Base-by-base conservation (phyloP, 2,329 filamentous ascomycete genomes). In the Colletotrichum sublineola region DNA sequence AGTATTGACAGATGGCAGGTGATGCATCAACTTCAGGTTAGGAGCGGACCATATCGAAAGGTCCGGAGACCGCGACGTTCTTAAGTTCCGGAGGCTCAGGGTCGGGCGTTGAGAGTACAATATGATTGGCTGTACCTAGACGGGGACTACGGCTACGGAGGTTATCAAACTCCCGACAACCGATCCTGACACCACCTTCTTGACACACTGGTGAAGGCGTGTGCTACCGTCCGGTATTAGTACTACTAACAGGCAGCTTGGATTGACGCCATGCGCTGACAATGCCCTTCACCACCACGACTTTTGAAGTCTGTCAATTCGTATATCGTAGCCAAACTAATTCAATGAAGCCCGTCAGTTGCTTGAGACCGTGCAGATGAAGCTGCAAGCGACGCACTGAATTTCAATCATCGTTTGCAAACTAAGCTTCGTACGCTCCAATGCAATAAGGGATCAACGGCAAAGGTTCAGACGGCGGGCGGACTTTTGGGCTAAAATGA, bases 51-150 rank as follows among this genome's bases (percentile, higher is more conserved):
- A 33, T 14, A 24, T 36, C 38, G 20, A 55, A 48, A 53, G 8
- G 24, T 40, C 31, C 68, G 60, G 58, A 46, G 53, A 33, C 44
- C 69, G 69, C 29, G 20, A 5, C n/a, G 14, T 63, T 63, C 60
- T 71, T 60, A 64, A 69, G 60, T 20, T 42, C 69, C 69, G 69
- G 55, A 44, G 3, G 9, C 5, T 12, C 1, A 29, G 6, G 2
- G 56, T 44, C 42, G 2, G 48, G 1, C 5, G 5, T 12, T 0
- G 14, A 11, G 8, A 5, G 31, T 20, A 29, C 15, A 20, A 24
- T 36, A 15, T 72, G 65, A 69, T 69, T 72, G 69, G 69, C 7
- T 33, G 14, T 9, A 20, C 6, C 8, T 3, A 11, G 0, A 1
- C 2, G 2, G 3, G 3, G 4, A 31, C 5, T 3, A 60, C 69